Percentiles rank a stretch among this genome's conserved stretches.
These are phyloP conservation scores for Irpex sp. DNA, from an alignment of 1,284 basidiomycete genomes.

Conservation along the genomic window DNA sequence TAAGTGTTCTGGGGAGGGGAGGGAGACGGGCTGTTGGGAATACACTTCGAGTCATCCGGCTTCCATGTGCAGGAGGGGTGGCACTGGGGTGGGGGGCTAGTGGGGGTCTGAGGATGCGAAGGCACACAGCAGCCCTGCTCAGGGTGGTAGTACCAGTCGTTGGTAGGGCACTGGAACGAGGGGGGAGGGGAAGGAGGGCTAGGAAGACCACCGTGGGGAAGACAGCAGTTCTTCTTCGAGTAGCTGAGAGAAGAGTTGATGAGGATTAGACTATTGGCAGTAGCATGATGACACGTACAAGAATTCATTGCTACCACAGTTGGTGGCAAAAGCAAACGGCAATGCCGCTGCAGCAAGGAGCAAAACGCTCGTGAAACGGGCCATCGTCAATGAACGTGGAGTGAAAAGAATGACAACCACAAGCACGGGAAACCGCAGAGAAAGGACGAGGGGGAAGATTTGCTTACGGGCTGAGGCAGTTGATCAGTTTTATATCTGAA, in stretches of 20 bases:
- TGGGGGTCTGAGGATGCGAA: slow-evolving; percentile 18
- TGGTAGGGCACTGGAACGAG: slow-evolving; percentile 40
- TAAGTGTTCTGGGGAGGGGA: not conserved
- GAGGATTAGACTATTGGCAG: not conserved
- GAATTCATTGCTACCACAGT: slow-evolving; percentile 7
- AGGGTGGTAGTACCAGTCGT: slow-evolving; percentile 31
- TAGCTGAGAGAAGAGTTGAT: slow-evolving; percentile 33
- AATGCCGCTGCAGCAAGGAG: slow-evolving; percentile 25
- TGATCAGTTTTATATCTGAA: not conserved
- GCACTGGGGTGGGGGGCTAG: slow-evolving; percentile 49
- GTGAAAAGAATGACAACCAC: slow-evolving; percentile 21
- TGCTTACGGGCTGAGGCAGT: no score
- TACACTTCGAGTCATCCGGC: slow-evolving; percentile 32
- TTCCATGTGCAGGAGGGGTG: slow-evolving; percentile 45
- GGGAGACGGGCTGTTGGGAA: not conserved
- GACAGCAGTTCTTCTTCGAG: slow-evolving; percentile 40
- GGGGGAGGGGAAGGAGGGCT: slow-evolving; percentile 42
- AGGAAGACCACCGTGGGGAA: slow-evolving; percentile 45
- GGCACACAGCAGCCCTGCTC: slow-evolving; percentile 48
- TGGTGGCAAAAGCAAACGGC: slow-evolving; percentile 25
- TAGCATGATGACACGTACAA: not conserved
- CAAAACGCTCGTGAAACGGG: slow-evolving; percentile 24
- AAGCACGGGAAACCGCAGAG: slow-evolving; percentile 1
- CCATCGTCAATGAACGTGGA: slow-evolving; percentile 28
- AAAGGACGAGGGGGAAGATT: not conserved